A percentile compares a stretch with the other conserved stretches of the same genome.
These are phyloP conservation scores for Pseudogymnoascus sp. DNA, from an alignment of 2,329 filamentous ascomycete species.

Conservation along the genomic window DNA sequence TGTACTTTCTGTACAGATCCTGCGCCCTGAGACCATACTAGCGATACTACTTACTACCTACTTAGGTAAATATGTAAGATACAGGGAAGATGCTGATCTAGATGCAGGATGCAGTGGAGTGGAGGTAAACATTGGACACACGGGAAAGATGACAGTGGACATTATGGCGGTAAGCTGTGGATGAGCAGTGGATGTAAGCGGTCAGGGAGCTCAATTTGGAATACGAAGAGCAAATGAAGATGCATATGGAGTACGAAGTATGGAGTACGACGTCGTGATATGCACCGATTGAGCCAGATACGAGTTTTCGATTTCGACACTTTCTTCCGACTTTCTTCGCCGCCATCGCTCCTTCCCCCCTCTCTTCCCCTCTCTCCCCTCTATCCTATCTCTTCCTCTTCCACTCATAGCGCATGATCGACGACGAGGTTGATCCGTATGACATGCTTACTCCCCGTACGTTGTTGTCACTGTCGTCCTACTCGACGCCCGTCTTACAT, in stretches of 20 bases:
- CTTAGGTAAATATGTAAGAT: not conserved
- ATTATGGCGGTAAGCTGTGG: not conserved
- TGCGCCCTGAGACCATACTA: not conserved
- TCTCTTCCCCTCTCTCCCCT: too few relatives aligned
- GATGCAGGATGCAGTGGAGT: not conserved
- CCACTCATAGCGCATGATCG: not conserved
- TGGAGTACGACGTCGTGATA: not conserved
- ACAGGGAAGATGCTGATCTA: not conserved
- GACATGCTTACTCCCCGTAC: not conserved
- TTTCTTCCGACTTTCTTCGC: not conserved
- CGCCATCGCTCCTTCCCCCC: not conserved
- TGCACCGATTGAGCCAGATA: slow-evolving; percentile 1
- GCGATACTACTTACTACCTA: too few relatives aligned
- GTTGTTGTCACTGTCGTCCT: not conserved
- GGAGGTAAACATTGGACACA: not conserved
- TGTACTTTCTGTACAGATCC: not conserved
- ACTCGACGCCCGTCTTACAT: not conserved
- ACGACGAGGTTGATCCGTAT: not conserved
- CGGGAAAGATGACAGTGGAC: not conserved
- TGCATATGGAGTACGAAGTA: not conserved
- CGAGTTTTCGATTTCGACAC: not conserved
- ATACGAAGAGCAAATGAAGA: not conserved
- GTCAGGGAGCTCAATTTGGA: not conserved
- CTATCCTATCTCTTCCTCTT: not conserved
- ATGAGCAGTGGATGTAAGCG: not conserved